Evolutionary conservation across 2,329 filamentous ascomycete species (phyloP).

Genomic region (Fusarium sp.): DNA sequence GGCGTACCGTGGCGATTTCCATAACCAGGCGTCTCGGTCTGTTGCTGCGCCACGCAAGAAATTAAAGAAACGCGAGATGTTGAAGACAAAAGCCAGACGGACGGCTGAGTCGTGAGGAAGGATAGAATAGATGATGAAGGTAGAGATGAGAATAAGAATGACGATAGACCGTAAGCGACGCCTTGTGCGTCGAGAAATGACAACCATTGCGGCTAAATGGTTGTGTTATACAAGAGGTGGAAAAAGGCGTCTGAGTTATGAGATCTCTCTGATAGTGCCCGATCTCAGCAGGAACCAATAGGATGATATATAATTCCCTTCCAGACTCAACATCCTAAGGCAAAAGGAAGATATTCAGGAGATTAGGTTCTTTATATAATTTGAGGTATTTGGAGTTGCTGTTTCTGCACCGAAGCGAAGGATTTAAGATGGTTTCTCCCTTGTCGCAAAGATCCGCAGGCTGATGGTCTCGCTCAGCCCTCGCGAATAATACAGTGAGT

Average conservation of each 20-base stretch:
- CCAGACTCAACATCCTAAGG: slow-evolving; percentile 16
- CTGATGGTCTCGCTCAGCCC: not conserved
- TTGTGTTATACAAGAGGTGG: slow-evolving; percentile 9
- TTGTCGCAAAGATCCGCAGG: slow-evolving; percentile 13
- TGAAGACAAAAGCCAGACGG: slow-evolving; percentile 53
- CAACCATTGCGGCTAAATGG: slow-evolving; percentile 20
- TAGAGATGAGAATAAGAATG: slow-evolving; percentile 43
- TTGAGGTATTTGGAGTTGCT: slow-evolving; percentile 3
- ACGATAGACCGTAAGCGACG: slow-evolving; percentile 46
- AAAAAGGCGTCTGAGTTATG: not conserved
- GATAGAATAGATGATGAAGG: slow-evolving; percentile 46
- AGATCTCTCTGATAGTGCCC: slow-evolving; percentile 1
- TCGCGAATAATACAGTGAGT: not conserved
- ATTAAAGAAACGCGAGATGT: slow-evolving; percentile 50
- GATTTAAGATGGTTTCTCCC: slow-evolving; percentile 10
- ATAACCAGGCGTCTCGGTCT: slow-evolving; percentile 58
- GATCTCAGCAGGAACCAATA: slow-evolving; percentile 16
- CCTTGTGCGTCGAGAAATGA: slow-evolving; percentile 47
- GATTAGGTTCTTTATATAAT: not conserved
- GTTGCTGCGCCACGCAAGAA: slow-evolving; percentile 46
- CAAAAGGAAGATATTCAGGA: not conserved
- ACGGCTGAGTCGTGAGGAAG: slow-evolving; percentile 52
- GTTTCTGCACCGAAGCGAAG: slow-evolving; percentile 4
- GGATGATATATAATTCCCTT: not conserved
- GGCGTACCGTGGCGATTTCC: slow-evolving; percentile 53